Evolutionary conservation across 148 eudicot genomes (phyloP), one percentile per base, ranked within the genome.

Genomic region (Amaranthus hypochondriacus): DNA sequence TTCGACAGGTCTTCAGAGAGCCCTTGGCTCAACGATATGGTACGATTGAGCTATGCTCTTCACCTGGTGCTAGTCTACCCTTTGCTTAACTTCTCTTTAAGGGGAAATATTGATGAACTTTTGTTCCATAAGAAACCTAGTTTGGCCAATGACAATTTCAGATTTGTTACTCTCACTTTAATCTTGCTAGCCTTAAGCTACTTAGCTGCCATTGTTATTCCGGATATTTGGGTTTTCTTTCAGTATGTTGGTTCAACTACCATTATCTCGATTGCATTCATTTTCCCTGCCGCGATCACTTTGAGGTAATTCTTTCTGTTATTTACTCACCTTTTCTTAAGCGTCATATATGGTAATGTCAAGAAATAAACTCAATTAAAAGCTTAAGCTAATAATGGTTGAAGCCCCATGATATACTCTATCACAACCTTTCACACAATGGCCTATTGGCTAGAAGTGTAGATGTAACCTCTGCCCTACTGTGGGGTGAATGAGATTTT

Each of bases 211-310:
- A 90, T 95, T 78, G 84, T 81, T 62, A 80, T 95, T 53, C 98
- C 98, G 0, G 87, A 88, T 67, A 90, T 95, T 28, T 91, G 97
- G 98, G 84, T 83, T n/a, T 86, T 91, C 82, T 91, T 87, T 72
- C 97, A 91, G 89, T 92, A 87, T 66, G 73, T 92, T 71, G 98
- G 98, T 53, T 91, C 98, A 14, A 95, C 98, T 54, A 80, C 96
- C 42, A 86, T 89, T 5, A 87, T 95, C 49, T 84, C 81, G 77
- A 80, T 95, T 7, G 93, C 97, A 66, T 92, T 92, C 83, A 90
- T 95, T 68, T 95, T 95, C 77, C 98, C 98, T 2, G 93, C 90
- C 18, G 89, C 96, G 18, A 78, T 95, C 76, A 86, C 81, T 48
- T 73, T 95, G 58, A 91, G 96, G 98, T 94, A 84, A 47, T 28